Percentiles rank a stretch among this genome's conserved stretches.
These are phyloP conservation scores for Pistacia atlantica DNA, from an alignment of 345 rosid species.

Conservation along the genomic window DNA sequence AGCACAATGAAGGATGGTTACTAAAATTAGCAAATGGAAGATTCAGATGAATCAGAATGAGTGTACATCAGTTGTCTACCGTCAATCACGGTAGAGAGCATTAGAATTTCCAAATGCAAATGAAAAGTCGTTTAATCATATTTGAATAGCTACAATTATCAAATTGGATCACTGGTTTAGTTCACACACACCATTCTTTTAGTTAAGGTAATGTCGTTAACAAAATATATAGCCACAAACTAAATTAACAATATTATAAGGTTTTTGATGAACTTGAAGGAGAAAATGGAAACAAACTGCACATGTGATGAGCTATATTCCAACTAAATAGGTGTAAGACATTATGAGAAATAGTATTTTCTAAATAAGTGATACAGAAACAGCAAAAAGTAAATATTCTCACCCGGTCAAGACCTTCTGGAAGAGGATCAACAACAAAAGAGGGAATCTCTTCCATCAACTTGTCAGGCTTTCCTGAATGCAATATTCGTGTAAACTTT, in stretches of 20 bases:
- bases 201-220: neutral
- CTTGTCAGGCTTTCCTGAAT: slow-evolving; percentile 69
- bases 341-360: neutral
- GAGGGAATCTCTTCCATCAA: slow-evolving; percentile 78
- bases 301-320: neutral
- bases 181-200: neutral
- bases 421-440: slow-evolving; percentile 78
- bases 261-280: neutral
- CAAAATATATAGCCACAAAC: neutral
- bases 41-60: neutral
- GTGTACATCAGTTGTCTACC: neutral
- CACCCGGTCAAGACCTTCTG: slow-evolving; percentile 75
- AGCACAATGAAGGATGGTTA: neutral
- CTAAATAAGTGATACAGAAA: slow-evolving; percentile 3
- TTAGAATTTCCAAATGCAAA: neutral
- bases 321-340: neutral
- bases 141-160: neutral
- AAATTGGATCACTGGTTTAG: neutral
- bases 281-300: neutral
- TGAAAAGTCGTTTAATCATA: neutral
- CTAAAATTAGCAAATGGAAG: neutral
- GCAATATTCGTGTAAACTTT: slow-evolving; percentile 70
- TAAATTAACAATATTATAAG: neutral
- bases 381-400: slow-evolving; percentile 18
- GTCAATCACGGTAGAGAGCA: neutral